A percentile compares a stretch with the other conserved stretches of the same genome.
These are phyloP conservation scores for Heterobasidion parviporum DNA, from an alignment of 1,284 basidiomycete species.

Conservation along the genomic window DNA sequence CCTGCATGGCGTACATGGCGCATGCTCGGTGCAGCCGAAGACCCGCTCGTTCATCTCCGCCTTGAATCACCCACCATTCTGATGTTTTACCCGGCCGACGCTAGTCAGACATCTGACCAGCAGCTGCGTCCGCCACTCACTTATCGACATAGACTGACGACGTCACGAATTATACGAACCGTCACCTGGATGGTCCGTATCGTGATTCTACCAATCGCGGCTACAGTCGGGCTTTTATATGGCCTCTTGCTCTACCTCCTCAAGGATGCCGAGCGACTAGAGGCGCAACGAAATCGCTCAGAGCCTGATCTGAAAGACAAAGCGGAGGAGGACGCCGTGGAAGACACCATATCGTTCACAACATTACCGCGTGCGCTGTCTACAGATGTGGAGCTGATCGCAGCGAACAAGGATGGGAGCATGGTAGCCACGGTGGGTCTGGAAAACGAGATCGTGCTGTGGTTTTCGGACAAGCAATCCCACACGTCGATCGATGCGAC, in stretches of 20 bases:
- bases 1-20: constrained; percentile 74
- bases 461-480: constrained; percentile 38
- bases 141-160: constrained; percentile 33
- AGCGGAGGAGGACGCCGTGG: constrained; percentile 29
- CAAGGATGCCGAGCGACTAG: constrained; percentile 87
- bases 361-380: constrained; percentile 71
- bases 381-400: constrained; percentile 79
- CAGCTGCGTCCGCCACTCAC: constrained; percentile 14
- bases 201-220: constrained; percentile 78
- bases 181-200: constrained; percentile 74
- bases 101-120: constrained; percentile 6
- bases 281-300: constrained; percentile 67
- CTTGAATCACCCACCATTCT: constrained; percentile 77
- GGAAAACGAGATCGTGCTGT: constrained; percentile 71
- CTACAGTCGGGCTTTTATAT: constrained; percentile 72
- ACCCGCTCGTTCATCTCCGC: constrained; percentile 68
- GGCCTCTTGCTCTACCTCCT: constrained; percentile 81
- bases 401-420: constrained; percentile 55
- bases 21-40: constrained; percentile 67
- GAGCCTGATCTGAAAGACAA: constrained; percentile 25
- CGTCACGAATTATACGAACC: constrained; percentile 42
- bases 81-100: constrained; percentile 41
- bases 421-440: constrained; percentile 66
- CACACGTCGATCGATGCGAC: constrained; percentile 44
- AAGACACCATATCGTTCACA: constrained; percentile 46